Evolutionary conservation across 1,139 yeast species (phyloP).

Genomic region (Kurtzmaniella quercitrusa): DNA sequence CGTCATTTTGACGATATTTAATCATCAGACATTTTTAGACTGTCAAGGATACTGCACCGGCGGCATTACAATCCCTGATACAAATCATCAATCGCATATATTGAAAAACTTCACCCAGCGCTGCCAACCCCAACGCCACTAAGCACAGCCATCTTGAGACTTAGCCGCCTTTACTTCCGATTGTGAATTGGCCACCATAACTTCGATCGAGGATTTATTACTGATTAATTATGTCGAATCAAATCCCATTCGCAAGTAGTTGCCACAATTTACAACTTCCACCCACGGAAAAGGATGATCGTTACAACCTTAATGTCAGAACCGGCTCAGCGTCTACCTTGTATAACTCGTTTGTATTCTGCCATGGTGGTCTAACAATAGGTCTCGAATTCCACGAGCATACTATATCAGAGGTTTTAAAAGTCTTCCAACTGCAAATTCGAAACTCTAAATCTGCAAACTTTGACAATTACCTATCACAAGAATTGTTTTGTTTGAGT

Average conservation of each 20-base stretch:
- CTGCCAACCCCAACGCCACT: too few relatives aligned
- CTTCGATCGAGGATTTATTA: too few relatives aligned
- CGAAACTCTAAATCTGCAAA: slow-evolving; percentile 24
- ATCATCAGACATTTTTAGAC: too few relatives aligned
- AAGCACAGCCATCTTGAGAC: too few relatives aligned
- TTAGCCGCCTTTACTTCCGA: background rate
- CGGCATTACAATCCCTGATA: too few relatives aligned
- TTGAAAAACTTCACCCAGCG: too few relatives aligned
- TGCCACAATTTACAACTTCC: slow-evolving; percentile 49
- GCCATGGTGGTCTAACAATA: slow-evolving; percentile 65
- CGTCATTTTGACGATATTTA: too few relatives aligned
- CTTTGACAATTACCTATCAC: slow-evolving; percentile 46
- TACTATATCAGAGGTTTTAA: slow-evolving; percentile 28
- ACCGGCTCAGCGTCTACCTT: slow-evolving; percentile 64
- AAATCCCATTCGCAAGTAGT: slow-evolving; percentile 46
- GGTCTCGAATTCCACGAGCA: slow-evolving; percentile 45
- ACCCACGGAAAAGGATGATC: slow-evolving; percentile 41
- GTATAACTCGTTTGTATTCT: slow-evolving; percentile 55
- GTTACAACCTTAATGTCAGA: slow-evolving; percentile 51
- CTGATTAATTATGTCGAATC: slow-evolving; percentile 31
- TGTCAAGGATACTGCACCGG: too few relatives aligned
- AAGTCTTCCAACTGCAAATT: slow-evolving; percentile 26
- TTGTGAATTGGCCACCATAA: background rate
- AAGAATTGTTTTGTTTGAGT: slow-evolving; percentile 53
- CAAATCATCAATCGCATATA: too few relatives aligned